A percentile compares a stretch with the other conserved stretches of the same genome.
Conservation (phyloP, 345 rosid species). For the Ceriops tagal region DNA sequence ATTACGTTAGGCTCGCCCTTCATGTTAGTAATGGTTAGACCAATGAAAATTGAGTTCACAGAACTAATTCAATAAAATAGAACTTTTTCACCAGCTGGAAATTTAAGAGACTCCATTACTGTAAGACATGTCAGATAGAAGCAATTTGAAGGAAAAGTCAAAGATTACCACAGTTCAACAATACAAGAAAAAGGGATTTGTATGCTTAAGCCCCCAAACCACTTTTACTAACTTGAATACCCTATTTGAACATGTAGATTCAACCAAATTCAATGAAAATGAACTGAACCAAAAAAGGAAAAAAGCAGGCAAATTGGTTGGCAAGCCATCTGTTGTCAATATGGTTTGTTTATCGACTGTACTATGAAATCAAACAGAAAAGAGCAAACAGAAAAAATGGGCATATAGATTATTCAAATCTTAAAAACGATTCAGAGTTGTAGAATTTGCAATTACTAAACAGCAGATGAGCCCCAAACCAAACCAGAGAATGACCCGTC, state of each 20-base stretch:
- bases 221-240: constrained; percentile 19
- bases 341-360: background rate
- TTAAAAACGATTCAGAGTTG: no score
- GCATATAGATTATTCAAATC: no score
- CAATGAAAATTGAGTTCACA: no score
- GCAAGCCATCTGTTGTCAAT: background rate
- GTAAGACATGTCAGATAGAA: background rate
- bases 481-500: no score
- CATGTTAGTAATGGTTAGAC: no score
- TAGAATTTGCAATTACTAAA: no score
- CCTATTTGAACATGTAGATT: constrained; percentile 15
- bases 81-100: background rate
- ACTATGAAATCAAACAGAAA: background rate
- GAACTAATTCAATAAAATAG: no score
- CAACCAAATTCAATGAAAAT: constrained; percentile 1
- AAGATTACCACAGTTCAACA: constrained; percentile 6
- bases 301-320: background rate
- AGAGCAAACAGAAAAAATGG: background rate
- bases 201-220: constrained; percentile 8
- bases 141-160: constrained; percentile 9
- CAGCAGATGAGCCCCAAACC: no score
- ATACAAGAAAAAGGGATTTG: background rate
- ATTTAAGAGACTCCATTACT: background rate
- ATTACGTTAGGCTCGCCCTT: no score
- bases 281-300: background rate